Percentiles rank a stretch among this genome's conserved stretches.
phyloP scores from a whole-genome alignment of 2,329 filamentous ascomycete species.

The Fusarium sp. region DNA sequence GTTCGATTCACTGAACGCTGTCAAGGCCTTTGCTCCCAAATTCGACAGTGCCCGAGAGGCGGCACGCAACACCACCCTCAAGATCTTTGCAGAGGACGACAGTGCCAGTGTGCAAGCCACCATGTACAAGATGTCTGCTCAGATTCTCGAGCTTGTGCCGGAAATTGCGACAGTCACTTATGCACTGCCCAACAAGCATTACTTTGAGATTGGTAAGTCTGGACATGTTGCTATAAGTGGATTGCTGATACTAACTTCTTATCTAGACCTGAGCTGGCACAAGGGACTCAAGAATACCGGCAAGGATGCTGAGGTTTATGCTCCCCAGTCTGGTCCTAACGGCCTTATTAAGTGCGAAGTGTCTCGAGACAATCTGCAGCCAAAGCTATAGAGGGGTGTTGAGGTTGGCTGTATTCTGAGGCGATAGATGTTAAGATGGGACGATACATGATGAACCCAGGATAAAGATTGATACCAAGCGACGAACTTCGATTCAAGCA shows the following conservation, averaged over 20 bases:
- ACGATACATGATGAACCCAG: conserved; percentile 33
- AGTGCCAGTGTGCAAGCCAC: conserved; percentile 95
- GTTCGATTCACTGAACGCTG: conserved; percentile 75
- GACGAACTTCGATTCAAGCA: conserved; percentile 15
- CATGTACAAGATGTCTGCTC: conserved; percentile 98
- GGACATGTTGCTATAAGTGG: not conserved
- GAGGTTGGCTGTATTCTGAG: conserved; percentile 13
- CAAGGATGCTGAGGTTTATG: conserved; percentile 94
- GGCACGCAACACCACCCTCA: conserved; percentile 88
- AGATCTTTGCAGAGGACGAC: conserved; percentile 89
- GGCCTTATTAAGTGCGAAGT: conserved; percentile 96
- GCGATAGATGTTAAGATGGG: conserved; percentile 26
- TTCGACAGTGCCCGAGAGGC: conserved; percentile 85
- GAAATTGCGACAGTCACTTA: conserved; percentile 81
- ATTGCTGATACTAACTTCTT: conserved; percentile 34
- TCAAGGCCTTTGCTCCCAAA: conserved; percentile 70
- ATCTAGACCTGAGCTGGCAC: conserved; percentile 91
- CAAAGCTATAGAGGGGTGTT: conserved; percentile 9
- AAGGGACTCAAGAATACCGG: conserved; percentile 95
- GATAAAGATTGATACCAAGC: conserved; percentile 40
- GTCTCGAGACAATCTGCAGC: conserved; percentile 61
- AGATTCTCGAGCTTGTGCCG: conserved; percentile 82
- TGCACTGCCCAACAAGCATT: conserved; percentile 96
- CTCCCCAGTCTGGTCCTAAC: conserved; percentile 92
- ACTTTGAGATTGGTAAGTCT: conserved; percentile 89